A percentile compares a stretch with the other conserved stretches of the same genome.
phyloP scores from a whole-genome alignment of 805 yeast species.

The Candida piceae region DNA sequence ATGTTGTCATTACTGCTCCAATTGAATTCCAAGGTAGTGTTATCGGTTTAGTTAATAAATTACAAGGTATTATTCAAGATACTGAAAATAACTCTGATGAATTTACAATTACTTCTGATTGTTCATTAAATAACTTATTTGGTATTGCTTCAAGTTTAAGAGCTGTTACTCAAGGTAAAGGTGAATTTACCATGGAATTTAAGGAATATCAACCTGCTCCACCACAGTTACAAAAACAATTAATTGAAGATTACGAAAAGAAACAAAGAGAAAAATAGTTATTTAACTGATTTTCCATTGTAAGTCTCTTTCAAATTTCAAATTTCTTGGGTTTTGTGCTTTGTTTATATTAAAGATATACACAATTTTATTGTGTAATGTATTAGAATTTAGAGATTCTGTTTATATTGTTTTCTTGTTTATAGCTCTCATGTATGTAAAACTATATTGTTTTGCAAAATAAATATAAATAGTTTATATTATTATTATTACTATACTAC shows the following conservation, averaged over 20 bases:
- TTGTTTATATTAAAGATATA: too few species aligned
- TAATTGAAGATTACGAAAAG: slow-evolving; percentile 78
- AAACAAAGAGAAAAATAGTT: slow-evolving; percentile 32
- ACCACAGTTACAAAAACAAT: slow-evolving; percentile 83
- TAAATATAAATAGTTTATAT: not conserved
- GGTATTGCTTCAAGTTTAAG: slow-evolving; percentile 94
- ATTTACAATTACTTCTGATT: slow-evolving; percentile 88
- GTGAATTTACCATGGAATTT: slow-evolving; percentile 95
- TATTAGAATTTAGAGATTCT: slow-evolving; percentile 1
- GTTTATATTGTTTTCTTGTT: slow-evolving; percentile 1
- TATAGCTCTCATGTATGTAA: slow-evolving; percentile 1
- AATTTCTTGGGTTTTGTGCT: not conserved
- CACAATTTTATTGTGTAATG: not conserved
- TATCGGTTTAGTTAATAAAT: slow-evolving; percentile 86
- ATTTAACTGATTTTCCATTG: not conserved
- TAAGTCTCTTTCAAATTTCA: not conserved
- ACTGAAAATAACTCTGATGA: slow-evolving; percentile 94
- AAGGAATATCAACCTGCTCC: slow-evolving; percentile 87
- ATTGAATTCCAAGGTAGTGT: slow-evolving; percentile 92
- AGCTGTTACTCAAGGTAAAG: slow-evolving; percentile 98
- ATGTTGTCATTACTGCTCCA: slow-evolving; percentile 89
- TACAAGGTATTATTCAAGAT: slow-evolving; percentile 87
- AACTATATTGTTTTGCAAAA: not conserved
- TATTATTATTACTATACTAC: too few species aligned
- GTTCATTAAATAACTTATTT: slow-evolving; percentile 93